phyloP scores from a whole-genome alignment of 2,329 filamentous ascomycete genomes.

The Endoconidiophora laricicola region DNA sequence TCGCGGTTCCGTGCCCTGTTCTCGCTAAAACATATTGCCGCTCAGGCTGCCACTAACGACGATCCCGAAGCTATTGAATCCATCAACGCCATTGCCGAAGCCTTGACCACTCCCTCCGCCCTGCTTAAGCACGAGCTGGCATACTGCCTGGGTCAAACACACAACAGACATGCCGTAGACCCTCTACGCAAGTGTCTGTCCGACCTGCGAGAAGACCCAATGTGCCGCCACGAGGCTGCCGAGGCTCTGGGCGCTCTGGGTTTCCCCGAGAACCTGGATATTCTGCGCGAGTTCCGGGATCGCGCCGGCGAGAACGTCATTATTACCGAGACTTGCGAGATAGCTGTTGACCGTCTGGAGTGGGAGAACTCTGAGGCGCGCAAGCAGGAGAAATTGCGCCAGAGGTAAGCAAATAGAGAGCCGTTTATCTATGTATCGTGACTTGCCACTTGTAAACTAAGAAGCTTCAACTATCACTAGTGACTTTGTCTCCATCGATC shows the following conservation, averaged over 20 bases:
- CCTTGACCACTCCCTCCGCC: conserved; percentile 68
- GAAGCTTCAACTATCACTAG: conserved; percentile 31
- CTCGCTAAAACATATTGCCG: conserved; percentile 86
- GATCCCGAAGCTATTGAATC: conserved; percentile 38
- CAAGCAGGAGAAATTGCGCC: conserved; percentile 59
- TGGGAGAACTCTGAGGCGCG: conserved; percentile 70
- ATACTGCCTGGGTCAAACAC: conserved; percentile 88
- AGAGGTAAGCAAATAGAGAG: conserved; percentile 40
- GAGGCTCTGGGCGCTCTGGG: conserved; percentile 86
- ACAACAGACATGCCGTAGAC: conserved; percentile 56
- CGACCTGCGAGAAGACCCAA: conserved; percentile 69
- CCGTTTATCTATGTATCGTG: conserved; percentile 14
- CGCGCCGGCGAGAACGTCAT: conserved; percentile 59
- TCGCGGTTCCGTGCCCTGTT: conserved; percentile 92
- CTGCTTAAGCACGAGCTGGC: conserved; percentile 92
- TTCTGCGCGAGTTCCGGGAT: conserved; percentile 60
- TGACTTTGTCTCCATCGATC: conserved; percentile 90
- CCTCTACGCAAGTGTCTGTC: conserved; percentile 59
- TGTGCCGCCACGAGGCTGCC: conserved; percentile 93
- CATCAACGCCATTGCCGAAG: conserved; percentile 73
- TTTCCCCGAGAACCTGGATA: conserved; percentile 51
- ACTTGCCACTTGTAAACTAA: neutral
- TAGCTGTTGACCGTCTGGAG: conserved; percentile 82
- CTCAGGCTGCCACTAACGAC: conserved; percentile 49
- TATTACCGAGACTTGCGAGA: conserved; percentile 90